Conservation (phyloP, 2,329 filamentous ascomycete genomes). For the Pseudogymnoascus destructans region DNA sequence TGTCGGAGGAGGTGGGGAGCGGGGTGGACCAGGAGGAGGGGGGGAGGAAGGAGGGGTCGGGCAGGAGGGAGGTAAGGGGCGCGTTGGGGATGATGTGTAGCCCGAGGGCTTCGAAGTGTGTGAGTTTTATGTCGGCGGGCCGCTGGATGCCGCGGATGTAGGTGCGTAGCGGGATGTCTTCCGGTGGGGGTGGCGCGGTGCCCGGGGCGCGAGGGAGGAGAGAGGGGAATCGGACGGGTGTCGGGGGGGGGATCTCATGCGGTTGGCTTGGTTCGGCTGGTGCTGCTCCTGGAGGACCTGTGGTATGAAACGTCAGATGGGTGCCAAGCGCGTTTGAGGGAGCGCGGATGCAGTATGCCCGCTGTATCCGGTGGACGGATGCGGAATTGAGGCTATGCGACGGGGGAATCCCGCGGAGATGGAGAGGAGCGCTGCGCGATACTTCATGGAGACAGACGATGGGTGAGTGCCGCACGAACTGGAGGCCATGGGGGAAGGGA, state of each 20-base stretch:
- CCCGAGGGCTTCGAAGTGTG: slow-evolving; percentile 44
- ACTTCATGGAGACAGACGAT: not conserved
- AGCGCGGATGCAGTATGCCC: not conserved
- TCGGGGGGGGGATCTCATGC: slow-evolving; percentile 40
- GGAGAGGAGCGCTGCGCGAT: not conserved
- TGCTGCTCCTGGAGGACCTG: not conserved
- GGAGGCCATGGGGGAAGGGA: not conserved
- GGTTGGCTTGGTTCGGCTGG: not conserved
- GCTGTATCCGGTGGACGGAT: not conserved
- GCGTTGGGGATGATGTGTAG: slow-evolving; percentile 41
- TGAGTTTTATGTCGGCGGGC: slow-evolving; percentile 34
- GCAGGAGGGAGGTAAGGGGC: slow-evolving; percentile 37
- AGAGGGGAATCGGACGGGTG: slow-evolving; percentile 39
- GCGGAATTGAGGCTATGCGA: not conserved
- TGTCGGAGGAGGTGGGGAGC: slow-evolving; percentile 11
- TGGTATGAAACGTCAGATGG: not conserved
- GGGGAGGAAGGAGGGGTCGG: slow-evolving; percentile 40
- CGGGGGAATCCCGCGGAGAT: not conserved
- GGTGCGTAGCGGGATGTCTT: slow-evolving; percentile 32
- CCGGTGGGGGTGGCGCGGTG: slow-evolving; percentile 10
- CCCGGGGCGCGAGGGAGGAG: slow-evolving; percentile 26
- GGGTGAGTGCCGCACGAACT: not conserved
- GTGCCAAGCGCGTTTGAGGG: not conserved
- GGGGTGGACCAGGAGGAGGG: slow-evolving; percentile 37
- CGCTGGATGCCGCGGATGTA: slow-evolving; percentile 42